Evolutionary conservation across 352 stramenopile genomes (phyloP).

Genomic region (Globisporangium acanthophoron): DNA sequence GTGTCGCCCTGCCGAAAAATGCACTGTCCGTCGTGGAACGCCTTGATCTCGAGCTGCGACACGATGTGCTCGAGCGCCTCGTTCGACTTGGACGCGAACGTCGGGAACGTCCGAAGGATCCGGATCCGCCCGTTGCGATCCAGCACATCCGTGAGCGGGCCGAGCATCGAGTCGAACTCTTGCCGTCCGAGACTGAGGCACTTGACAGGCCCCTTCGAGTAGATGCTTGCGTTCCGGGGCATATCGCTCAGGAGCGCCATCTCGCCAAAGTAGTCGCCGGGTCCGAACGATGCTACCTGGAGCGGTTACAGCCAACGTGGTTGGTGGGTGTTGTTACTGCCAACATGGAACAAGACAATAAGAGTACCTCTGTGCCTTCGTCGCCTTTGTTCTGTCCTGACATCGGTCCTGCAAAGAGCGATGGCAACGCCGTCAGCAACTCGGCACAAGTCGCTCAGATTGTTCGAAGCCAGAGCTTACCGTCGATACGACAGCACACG

Average conservation of each 20-base stretch:
- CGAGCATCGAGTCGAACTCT: conserved; percentile 77
- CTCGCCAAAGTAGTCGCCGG: conserved; percentile 90
- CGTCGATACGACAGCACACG: conserved; percentile 58
- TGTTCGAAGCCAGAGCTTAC: neutral
- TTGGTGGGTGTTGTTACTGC: too few relatives aligned
- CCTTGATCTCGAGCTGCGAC: conserved; percentile 73
- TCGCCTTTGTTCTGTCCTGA: neutral
- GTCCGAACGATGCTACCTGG: conserved; percentile 51
- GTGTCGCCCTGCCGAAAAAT: conserved; percentile 51
- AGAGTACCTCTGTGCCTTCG: conserved; percentile 4
- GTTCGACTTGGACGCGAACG: conserved; percentile 45
- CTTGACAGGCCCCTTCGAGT: conserved; percentile 56
- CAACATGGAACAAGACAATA: too few relatives aligned
- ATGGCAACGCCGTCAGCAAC: neutral
- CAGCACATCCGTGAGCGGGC: conserved; percentile 65
- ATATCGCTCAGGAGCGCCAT: conserved; percentile 89
- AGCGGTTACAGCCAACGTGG: neutral
- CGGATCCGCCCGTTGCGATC: conserved; percentile 67
- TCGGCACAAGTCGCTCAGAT: neutral
- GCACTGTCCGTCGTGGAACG: conserved; percentile 60
- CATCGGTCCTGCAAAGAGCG: conserved; percentile 1
- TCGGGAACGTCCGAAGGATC: conserved; percentile 52
- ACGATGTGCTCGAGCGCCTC: conserved; percentile 67
- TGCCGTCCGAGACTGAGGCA: conserved; percentile 61
- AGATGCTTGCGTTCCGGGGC: conserved; percentile 73